Evolutionary conservation across 2,329 filamentous ascomycete genomes (phyloP).

Genomic region (Talaromyces piceae): DNA sequence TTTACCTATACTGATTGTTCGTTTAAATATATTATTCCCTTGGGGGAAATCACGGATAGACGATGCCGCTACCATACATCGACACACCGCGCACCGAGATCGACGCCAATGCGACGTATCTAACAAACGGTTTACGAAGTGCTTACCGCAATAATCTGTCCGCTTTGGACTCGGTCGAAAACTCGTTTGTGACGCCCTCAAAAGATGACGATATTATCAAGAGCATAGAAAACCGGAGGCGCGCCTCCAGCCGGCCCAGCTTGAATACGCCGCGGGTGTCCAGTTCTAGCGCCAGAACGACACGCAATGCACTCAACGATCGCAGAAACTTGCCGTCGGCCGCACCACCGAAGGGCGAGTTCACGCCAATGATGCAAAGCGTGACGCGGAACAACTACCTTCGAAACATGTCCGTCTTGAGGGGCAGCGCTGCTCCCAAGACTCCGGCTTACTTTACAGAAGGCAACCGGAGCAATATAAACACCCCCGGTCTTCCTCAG

Average conservation of each 20-base stretch:
- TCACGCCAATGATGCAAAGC: slow-evolving; percentile 86
- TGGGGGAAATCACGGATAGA: slow-evolving; percentile 12
- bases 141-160: slow-evolving; percentile 34
- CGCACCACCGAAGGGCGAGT: slow-evolving; percentile 58
- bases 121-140: slow-evolving; percentile 58
- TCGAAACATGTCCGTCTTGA: slow-evolving; percentile 49
- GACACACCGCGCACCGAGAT: slow-evolving; percentile 79
- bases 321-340: slow-evolving; percentile 62
- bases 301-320: slow-evolving; percentile 53
- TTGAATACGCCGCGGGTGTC: slow-evolving; percentile 68
- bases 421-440: slow-evolving; percentile 50
- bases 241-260: slow-evolving; percentile 46
- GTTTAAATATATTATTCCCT: neutral
- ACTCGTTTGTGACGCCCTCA: slow-evolving; percentile 74
- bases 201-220: slow-evolving; percentile 71
- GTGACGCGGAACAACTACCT: slow-evolving; percentile 60
- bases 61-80: slow-evolving; percentile 62
- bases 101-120: slow-evolving; percentile 73
- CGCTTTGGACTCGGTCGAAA: slow-evolving; percentile 72
- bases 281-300: slow-evolving; percentile 35
- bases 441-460: slow-evolving; percentile 63
- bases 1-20: neutral
- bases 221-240: slow-evolving; percentile 60
- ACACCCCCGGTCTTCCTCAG: slow-evolving; percentile 65
- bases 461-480: slow-evolving; percentile 58